Conservation (phyloP, 2,329 filamentous ascomycete species). For the Fusarium sp. region DNA sequence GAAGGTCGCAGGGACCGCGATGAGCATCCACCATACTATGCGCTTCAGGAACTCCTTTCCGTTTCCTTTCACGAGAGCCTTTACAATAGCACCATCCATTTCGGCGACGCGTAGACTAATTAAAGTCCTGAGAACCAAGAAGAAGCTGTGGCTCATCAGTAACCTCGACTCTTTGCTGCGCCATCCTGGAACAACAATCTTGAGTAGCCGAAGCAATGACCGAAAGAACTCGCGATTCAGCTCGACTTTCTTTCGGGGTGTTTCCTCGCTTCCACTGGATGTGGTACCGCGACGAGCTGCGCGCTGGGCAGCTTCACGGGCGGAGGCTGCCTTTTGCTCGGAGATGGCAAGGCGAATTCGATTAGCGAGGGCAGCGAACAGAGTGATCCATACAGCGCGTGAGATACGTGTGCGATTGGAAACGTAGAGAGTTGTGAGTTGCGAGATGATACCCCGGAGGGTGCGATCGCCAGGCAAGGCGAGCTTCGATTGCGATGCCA, state of each 20-base stretch:
- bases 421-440: constrained; percentile 77
- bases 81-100: constrained; percentile 92
- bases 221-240: constrained; percentile 84
- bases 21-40: constrained; percentile 98
- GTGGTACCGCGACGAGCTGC: constrained; percentile 58
- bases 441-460: constrained; percentile 69
- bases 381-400: constrained; percentile 81
- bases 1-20: constrained; percentile 94
- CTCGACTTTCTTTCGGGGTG: constrained; percentile 81
- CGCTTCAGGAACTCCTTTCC: constrained; percentile 88
- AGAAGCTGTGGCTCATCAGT: constrained; percentile 89
- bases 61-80: constrained; percentile 87
- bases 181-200: constrained; percentile 91
- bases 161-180: constrained; percentile 86
- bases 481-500: constrained; percentile 81
- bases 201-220: constrained; percentile 78
- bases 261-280: constrained; percentile 48
- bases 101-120: constrained; percentile 96
- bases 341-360: constrained; percentile 90
- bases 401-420: constrained; percentile 83
- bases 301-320: constrained; percentile 68
- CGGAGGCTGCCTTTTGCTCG: constrained; percentile 87
- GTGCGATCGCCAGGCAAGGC: constrained; percentile 67
- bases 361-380: constrained; percentile 82
- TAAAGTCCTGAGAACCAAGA: constrained; percentile 87